Base-by-base conservation (phyloP, 202 grass and related monocot species). In the Alloteropsis angusta region DNA sequence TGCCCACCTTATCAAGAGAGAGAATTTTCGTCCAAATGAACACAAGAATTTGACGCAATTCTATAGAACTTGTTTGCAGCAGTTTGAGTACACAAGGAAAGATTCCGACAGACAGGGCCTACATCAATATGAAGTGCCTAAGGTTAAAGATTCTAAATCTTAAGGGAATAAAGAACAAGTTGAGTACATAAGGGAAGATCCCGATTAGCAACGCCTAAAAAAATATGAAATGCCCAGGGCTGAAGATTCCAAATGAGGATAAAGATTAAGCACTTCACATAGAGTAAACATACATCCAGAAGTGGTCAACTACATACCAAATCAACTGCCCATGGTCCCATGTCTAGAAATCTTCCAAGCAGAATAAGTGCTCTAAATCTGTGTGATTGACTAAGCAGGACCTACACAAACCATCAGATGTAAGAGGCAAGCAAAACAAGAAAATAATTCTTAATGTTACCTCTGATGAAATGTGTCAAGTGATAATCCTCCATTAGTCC, bases 1-100 rank as follows among this genome's bases (percentile, higher is more conserved):
- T 9, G 28, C 45, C 17, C 74, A 89, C 96, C 92, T 99, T 99
- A 72, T 99, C 96, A 74, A 99, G 92, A 50, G 96, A 91, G 66
- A 99, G 92, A 84, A 99, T 99, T 85, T 99, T 99, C 59, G 96
- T 99, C 96, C 96, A 99, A 82, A 99, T 99, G 74, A 99, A 99
- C 49, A 99, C 92, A 73, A 99, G 92, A 84, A 99, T 99, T 87
- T 98, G 96, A 22, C 92, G 92, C 68, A 98, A 66, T 68, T 98
- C 96, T 55, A 82, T 77, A 4, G 92, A 92, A 82, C 87, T 93
- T 78, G 96, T 98, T 93, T 98, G 96, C 48, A 98, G 79, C 70
- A 98, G 82, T 88, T 95, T 98, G 28, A 30, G 28, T 30, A 30
- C 28, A 30, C 3, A 30, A 30, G 28, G 28, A 30, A 30, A 30